phyloP scores from a whole-genome alignment of 2,329 filamentous ascomycete genomes.

The Cladophialophora yegresii region DNA sequence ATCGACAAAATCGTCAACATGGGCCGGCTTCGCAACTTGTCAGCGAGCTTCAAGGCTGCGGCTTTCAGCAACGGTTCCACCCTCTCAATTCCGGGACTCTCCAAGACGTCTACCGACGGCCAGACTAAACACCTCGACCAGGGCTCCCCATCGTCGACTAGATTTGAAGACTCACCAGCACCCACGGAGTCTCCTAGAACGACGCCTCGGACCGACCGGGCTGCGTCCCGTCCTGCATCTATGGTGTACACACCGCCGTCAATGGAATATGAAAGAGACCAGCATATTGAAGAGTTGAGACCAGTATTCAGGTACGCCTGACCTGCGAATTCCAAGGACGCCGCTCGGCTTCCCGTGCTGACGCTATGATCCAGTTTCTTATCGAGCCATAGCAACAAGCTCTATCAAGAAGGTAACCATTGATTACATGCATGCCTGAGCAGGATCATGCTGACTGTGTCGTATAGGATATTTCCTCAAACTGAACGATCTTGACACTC shows the following conservation, averaged over 20 bases:
- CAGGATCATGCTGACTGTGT: slow-evolving; percentile 12
- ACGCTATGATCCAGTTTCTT: slow-evolving; percentile 57
- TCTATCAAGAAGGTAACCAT: slow-evolving; percentile 76
- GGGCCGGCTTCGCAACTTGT: slow-evolving; percentile 36
- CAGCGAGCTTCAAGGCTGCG: slow-evolving; percentile 35
- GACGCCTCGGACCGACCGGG: slow-evolving; percentile 22
- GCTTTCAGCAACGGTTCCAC: slow-evolving; percentile 29
- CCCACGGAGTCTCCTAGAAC: slow-evolving; percentile 25
- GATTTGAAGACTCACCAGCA: slow-evolving; percentile 25
- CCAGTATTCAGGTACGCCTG: slow-evolving; percentile 71
- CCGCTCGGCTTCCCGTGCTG: slow-evolving; percentile 6
- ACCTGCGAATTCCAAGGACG: slow-evolving; percentile 4
- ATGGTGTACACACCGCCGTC: slow-evolving; percentile 60
- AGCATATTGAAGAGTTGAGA: slow-evolving; percentile 79
- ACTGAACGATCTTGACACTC: slow-evolving; percentile 87
- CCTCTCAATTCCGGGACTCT: slow-evolving; percentile 22
- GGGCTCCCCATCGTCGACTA: slow-evolving; percentile 20
- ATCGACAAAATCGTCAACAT: slow-evolving; percentile 25
- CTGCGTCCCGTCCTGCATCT: slow-evolving; percentile 30
- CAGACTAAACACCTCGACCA: slow-evolving; percentile 26
- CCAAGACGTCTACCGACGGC: slow-evolving; percentile 23
- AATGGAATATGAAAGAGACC: slow-evolving; percentile 83
- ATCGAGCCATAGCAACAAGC: slow-evolving; percentile 92
- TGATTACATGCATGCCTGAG: slow-evolving; percentile 7
- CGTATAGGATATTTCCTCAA: slow-evolving; percentile 79